phyloP scores from a whole-genome alignment of 2,329 filamentous ascomycete species.

The Aspergillus pseudonomiae region DNA sequence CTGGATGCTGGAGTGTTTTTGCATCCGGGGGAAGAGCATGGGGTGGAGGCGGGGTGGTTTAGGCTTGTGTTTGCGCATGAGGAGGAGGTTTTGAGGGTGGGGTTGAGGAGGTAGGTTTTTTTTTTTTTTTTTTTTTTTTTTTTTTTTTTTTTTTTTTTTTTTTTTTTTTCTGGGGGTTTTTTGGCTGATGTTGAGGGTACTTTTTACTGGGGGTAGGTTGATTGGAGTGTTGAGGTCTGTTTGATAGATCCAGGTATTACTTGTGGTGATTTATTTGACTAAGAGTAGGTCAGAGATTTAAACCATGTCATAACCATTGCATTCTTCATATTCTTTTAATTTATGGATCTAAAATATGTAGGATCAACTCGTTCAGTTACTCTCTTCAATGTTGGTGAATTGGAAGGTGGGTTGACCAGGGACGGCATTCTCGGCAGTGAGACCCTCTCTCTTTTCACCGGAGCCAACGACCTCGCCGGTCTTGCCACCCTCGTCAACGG shows the following conservation, averaged over 20 bases:
- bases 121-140: neutral
- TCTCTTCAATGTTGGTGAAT: conserved; percentile 73
- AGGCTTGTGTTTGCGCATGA: conserved; percentile 54
- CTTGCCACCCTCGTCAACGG: conserved; percentile 63
- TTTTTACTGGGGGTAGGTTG: too few species aligned
- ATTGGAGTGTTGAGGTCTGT: neutral
- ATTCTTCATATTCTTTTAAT: conserved; percentile 5
- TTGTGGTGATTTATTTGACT: neutral
- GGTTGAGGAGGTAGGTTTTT: conserved; percentile 32
- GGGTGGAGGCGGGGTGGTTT: conserved; percentile 56
- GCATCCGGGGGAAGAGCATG: conserved; percentile 51
- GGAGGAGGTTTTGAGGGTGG: conserved; percentile 38
- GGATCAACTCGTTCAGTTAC: conserved; percentile 18
- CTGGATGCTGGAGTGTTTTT: conserved; percentile 54
- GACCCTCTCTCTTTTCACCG: conserved; percentile 59
- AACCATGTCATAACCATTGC: conserved; percentile 6
- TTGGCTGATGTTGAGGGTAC: neutral
- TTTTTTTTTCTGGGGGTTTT: neutral
- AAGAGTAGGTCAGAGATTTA: neutral
- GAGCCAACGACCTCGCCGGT: conserved; percentile 47
- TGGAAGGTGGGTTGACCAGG: conserved; percentile 81
- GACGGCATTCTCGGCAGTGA: conserved; percentile 74
- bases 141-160: neutral
- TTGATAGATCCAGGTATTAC: neutral
- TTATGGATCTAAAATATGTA: conserved; percentile 10